Evolutionary conservation across 306 rosid species (phyloP), one percentile per base, ranked within the genome.

Genomic region (Castanea sativa): DNA sequence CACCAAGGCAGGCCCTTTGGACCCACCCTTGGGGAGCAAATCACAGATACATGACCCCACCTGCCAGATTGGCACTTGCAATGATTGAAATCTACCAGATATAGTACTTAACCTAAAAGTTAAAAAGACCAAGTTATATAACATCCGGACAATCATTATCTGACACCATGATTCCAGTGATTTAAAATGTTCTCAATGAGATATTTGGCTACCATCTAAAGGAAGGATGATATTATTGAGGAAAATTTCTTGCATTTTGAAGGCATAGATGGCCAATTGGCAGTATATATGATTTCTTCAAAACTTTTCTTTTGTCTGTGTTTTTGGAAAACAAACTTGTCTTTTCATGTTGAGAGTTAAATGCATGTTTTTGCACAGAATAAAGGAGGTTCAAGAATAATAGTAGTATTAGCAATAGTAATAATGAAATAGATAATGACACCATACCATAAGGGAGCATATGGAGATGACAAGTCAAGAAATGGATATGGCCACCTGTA

Each of bases 401-500:
- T 58, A 9, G 19, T 57, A 76, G 71, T 60, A 73, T 69, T 73
- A 30, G 2, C 52, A 57, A 13, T 58, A 1, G 16, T 41, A 25
- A 15, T 69, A 23, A 71, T 27, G 21, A 76, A 84, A 55, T 38
- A 71, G 72, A 29, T 19, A 19, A 30, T 52, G 58, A 41, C 23
- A 60, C 71, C 93, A 55, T 90, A 95, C 98, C 97, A 93, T 73
- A 93, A 69, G 69, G 99, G 98, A n/a, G 98, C 93, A 75, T 76
- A 89, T 3, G 87, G 82, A 74, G 92, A 86, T 82, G 98, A 82
- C 83, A 95, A 71, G 60, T 93, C 97, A 63, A 93, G 96, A 86
- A 95, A 93, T 57, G 96, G 90, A 78, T 95, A 95, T 18, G 99
- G 99, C 99, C 99, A 95, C 98, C 99, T 95, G 85, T 19, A 72